Evolutionary conservation across 371 early-diverging fungal species (phyloP).

Genomic region (Mortierella sp.): DNA sequence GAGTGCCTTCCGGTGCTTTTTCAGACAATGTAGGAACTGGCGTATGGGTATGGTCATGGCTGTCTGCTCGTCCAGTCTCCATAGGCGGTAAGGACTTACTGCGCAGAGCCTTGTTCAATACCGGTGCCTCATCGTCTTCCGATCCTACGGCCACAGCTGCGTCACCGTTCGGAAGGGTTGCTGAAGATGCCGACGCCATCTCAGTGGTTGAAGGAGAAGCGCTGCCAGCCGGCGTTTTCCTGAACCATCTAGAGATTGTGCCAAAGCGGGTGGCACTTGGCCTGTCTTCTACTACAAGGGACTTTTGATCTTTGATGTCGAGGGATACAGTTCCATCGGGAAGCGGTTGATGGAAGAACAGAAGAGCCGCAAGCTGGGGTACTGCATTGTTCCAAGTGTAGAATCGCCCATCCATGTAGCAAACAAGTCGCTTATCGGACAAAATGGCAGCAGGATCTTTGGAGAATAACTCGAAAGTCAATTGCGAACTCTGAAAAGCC

Average conservation of each 20-base stretch:
- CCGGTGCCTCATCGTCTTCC: conserved; percentile 20
- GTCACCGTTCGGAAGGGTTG: conserved; percentile 5
- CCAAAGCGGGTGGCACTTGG: conserved; percentile 51
- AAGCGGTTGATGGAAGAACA: conserved; percentile 62
- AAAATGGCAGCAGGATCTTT: conserved; percentile 44
- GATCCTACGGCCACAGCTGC: conserved; percentile 16
- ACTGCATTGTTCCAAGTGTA: conserved; percentile 58
- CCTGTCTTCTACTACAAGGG: conserved; percentile 21
- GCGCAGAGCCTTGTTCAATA: conserved; percentile 38
- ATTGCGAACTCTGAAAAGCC: conserved; percentile 22
- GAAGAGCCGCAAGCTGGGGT: conserved; percentile 64
- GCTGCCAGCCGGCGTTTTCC: conserved; percentile 38
- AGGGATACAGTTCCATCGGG: conserved; percentile 18
- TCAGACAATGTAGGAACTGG: conserved; percentile 28
- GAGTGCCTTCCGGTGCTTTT: conserved; percentile 12
- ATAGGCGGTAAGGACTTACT: conserved; percentile 49
- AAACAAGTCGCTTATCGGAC: conserved; percentile 43
- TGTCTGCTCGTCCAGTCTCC: conserved; percentile 15
- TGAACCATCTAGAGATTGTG: conserved; percentile 52
- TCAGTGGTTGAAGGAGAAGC: conserved; percentile 26
- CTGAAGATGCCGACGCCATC: conserved; percentile 1
- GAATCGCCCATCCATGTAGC: conserved; percentile 54
- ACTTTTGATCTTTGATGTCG: conserved; percentile 35
- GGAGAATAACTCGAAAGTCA: conserved; percentile 38
- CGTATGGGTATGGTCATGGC: conserved; percentile 13